These are phyloP conservation scores for Saccharomyces pastorianus DNA, from an alignment of 1,139 yeast genomes.

Conservation along the genomic window DNA sequence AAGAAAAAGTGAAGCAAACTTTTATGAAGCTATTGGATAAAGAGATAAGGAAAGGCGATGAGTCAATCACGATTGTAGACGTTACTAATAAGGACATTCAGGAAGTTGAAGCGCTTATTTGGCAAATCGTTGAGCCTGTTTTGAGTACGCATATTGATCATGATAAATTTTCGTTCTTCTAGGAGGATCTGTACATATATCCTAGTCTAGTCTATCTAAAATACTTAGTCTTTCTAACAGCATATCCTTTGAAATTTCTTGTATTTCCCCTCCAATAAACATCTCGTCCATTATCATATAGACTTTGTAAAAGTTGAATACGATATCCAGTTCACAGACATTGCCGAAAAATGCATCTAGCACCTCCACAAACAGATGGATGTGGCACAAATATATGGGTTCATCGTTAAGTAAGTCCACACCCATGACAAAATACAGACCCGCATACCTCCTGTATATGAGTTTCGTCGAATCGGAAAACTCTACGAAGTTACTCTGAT, in stretches of 20 bases:
- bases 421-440: conserved; percentile 75
- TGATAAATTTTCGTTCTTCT: conserved; percentile 7
- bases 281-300: conserved; percentile 67
- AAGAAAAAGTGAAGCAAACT: conserved; percentile 52
- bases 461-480: conserved; percentile 59
- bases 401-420: conserved; percentile 67
- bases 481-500: conserved; percentile 73
- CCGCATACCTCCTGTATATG: conserved; percentile 87
- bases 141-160: not conserved
- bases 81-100: conserved; percentile 57
- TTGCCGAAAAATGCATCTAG: conserved; percentile 77
- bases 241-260: conserved; percentile 57
- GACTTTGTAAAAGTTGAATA: conserved; percentile 69
- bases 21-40: conserved; percentile 45
- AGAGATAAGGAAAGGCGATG: conserved; percentile 15
- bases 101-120: conserved; percentile 37
- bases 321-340: conserved; percentile 92
- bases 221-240: conserved; percentile 47
- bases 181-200: not conserved
- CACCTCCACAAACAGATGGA: conserved; percentile 84
- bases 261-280: conserved; percentile 70
- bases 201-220: conserved; percentile 41
- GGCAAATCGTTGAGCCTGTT: conserved; percentile 6
- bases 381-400: conserved; percentile 69
- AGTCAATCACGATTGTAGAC: conserved; percentile 39